phyloP scores from a whole-genome alignment of 345 rosid genomes.

The Melaleuca alternifolia region DNA sequence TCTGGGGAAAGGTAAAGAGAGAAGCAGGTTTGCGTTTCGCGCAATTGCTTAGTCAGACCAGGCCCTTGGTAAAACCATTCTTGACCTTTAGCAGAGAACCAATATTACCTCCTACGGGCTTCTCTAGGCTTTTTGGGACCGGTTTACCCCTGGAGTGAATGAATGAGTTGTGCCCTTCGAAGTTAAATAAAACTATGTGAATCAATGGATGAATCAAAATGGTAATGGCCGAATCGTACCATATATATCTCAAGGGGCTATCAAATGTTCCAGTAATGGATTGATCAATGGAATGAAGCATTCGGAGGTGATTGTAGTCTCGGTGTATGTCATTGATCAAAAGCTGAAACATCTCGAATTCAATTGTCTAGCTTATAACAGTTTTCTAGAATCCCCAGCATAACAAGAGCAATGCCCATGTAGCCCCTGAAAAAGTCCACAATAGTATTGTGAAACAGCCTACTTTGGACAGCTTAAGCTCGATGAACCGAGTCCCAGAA shows the following conservation, averaged over 20 bases:
- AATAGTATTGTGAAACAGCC: neutral
- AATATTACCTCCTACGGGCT: neutral
- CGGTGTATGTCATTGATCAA: rapidly evolving
- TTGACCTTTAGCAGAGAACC: neutral
- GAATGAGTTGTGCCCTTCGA: neutral
- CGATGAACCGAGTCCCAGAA: neutral
- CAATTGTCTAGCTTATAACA: neutral
- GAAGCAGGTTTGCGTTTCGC: neutral
- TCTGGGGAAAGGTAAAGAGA: neutral
- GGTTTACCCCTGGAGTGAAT: neutral
- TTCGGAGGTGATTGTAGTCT: neutral
- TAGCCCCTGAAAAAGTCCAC: neutral
- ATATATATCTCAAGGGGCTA: neutral
- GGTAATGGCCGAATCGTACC: neutral
- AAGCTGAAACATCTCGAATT: neutral
- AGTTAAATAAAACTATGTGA: neutral
- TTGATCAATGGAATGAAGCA: neutral
- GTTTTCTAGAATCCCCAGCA: neutral
- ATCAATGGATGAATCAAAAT: neutral
- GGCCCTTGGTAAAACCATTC: neutral
- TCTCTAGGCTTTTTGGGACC: neutral
- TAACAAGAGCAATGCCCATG: neutral
- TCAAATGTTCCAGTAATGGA: neutral
- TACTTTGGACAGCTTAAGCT: neutral
- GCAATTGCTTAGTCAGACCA: neutral